Conservation (phyloP, 441 rosid species). For the Pelargonium fulgidum region DNA sequence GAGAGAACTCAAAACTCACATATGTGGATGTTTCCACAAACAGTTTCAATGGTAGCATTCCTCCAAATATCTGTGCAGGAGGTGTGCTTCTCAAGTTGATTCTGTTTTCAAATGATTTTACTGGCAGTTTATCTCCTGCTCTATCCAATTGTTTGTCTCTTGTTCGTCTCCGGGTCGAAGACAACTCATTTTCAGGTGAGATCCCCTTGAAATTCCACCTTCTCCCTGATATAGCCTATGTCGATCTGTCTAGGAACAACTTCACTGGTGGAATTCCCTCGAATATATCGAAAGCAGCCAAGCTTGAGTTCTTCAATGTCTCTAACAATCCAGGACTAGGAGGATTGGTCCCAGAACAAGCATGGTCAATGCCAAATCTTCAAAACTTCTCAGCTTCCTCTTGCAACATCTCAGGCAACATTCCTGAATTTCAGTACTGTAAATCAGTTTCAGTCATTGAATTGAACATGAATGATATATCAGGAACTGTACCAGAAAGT, state of each 20-base stretch:
- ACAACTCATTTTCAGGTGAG: conserved; percentile 75
- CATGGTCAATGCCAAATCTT: conserved; percentile 65
- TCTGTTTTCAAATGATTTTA: conserved; percentile 70
- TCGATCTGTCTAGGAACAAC: conserved; percentile 70
- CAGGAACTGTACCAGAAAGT: conserved; percentile 45
- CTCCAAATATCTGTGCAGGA: conserved; percentile 64
- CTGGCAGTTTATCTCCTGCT: conserved; percentile 52
- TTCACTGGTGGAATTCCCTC: conserved; percentile 66
- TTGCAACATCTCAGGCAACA: conserved; percentile 50
- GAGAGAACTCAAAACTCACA: conserved; percentile 61
- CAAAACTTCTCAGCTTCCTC: conserved; percentile 73
- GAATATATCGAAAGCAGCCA: conserved; percentile 50
- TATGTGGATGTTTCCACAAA: conserved; percentile 89
- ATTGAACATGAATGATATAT: conserved; percentile 44
- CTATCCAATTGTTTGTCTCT: conserved; percentile 72
- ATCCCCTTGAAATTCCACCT: conserved; percentile 56
- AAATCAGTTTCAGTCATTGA: conserved; percentile 54
- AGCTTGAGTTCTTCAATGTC: conserved; percentile 65
- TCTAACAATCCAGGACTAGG: conserved; percentile 59
- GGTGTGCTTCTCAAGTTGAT: conserved; percentile 63
- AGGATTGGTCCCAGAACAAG: conserved; percentile 45
- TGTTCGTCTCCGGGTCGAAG: conserved; percentile 76
- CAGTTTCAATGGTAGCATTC: conserved; percentile 63
- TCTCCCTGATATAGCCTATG: conserved; percentile 56
- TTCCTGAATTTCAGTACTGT: conserved; percentile 62